phyloP scores from a whole-genome alignment of 192 early-diverging fungal species.

The Dimargaris cristalligena region DNA sequence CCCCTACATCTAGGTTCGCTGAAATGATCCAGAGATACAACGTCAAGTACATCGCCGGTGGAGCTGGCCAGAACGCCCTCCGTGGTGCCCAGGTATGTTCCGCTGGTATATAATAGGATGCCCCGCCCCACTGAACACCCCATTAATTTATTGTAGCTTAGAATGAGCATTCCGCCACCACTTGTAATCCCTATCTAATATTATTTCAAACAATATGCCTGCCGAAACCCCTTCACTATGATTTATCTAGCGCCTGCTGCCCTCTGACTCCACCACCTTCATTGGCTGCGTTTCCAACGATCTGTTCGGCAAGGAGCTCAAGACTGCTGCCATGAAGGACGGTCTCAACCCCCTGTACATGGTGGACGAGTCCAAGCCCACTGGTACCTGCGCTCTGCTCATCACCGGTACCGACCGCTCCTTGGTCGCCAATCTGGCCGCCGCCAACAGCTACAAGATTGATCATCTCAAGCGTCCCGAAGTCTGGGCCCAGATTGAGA shows the following conservation, averaged over 20 bases:
- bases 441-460: constrained; percentile 74
- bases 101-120: neutral
- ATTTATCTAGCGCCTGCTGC: constrained; percentile 69
- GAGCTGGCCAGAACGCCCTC: constrained; percentile 90
- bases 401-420: constrained; percentile 81
- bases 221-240: no score
- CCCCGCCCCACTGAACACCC: constrained; percentile 9
- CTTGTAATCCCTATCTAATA: no score
- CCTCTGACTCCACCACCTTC: constrained; percentile 74
- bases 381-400: constrained; percentile 90
- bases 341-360: constrained; percentile 85
- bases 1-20: constrained; percentile 24
- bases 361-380: constrained; percentile 53
- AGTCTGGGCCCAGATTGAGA: constrained; percentile 76
- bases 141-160: no score
- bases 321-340: constrained; percentile 59
- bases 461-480: constrained; percentile 48
- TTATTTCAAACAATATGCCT: no score
- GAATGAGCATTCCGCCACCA: no score
- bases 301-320: constrained; percentile 54
- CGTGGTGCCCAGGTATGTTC: constrained; percentile 50
- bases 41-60: constrained; percentile 83
- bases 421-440: constrained; percentile 85
- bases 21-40: constrained; percentile 58
- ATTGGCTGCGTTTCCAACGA: constrained; percentile 88